phyloP scores from a whole-genome alignment of 1,284 basidiomycete genomes.

The Irpex sp. region DNA sequence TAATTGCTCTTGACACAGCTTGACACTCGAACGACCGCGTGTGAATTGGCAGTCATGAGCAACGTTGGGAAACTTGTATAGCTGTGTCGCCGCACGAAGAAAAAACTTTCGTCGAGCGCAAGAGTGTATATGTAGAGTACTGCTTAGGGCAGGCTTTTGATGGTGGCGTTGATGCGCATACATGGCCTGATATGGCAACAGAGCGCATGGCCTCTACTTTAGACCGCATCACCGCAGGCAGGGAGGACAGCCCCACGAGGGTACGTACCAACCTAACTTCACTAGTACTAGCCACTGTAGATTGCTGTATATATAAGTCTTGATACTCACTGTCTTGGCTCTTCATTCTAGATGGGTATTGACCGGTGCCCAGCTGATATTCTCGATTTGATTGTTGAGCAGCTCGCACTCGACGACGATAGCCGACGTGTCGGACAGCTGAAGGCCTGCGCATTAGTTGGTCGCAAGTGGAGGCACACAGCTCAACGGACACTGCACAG shows the following conservation, averaged over 20 bases:
- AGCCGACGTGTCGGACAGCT: not conserved
- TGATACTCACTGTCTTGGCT: no score
- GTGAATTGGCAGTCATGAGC: constrained; percentile 62
- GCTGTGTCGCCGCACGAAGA: constrained; percentile 77
- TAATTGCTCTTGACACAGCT: constrained; percentile 65
- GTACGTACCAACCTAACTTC: no score
- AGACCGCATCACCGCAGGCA: no score
- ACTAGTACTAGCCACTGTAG: no score
- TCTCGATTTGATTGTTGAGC: no score
- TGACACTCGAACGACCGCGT: constrained; percentile 86
- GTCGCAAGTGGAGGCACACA: not conserved
- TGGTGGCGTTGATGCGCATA: not conserved
- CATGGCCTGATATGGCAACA: not conserved
- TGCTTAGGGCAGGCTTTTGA: constrained; percentile 20
- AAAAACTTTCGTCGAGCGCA: constrained; percentile 17
- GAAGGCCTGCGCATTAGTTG: not conserved
- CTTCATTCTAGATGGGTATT: no score
- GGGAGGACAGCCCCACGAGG: no score
- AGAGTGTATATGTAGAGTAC: constrained; percentile 1
- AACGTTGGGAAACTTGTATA: constrained; percentile 72
- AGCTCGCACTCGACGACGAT: not conserved
- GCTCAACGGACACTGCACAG: not conserved
- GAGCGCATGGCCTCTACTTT: no score
- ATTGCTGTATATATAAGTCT: no score
- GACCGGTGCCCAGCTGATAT: no score